Evolutionary conservation across 805 yeast genomes (phyloP), one percentile per base, ranked within the genome.

Genomic region (Sugiyamaella floridensis): DNA sequence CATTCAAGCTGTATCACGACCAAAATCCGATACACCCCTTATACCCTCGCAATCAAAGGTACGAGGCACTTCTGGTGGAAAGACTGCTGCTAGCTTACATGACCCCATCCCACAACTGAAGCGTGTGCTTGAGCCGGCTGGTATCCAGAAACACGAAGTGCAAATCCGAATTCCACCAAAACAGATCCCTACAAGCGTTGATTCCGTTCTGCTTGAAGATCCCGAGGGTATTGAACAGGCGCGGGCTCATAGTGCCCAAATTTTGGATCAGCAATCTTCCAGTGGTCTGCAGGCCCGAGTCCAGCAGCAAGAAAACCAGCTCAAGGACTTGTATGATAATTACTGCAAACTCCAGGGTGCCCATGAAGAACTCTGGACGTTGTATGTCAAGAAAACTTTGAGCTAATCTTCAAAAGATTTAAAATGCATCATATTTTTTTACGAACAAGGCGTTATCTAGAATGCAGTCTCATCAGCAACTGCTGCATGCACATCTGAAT

Each of bases 61-160:
- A n/a, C 28, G 32, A 7, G 44, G 22, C 7, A 16, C 43, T 2
- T 16, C 40, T 6, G 53, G 49, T 15, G 52, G 48, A 4, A 28
- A n/a, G 6, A 50, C 49, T 16, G 49, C 34, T n/a, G 43, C 50
- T n/a, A 22, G 26, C 26, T 11, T 40, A 4, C 51, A 53, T 1
- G 59, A 43, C 3, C 65, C 55, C 29, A 40, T 67, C 20, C 68
- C 66, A 14, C 49, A 51, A 42, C 55, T 66, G 47, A 66, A 63
- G 48, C 56, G 69, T 12, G 51, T 54, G 10, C 37, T 32, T 10
- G 37, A 32, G 9, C 37, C 37, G 2, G 37, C 37, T 32, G 37
- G n/a, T 32, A 10, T 11, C n/a, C 37, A 32, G n/a, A 32, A 32
- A 14, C 37, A 32, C 9, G 37, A 32, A 14, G n/a, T 32, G 4